Evolutionary conservation across 1,284 basidiomycete genomes (phyloP).

Genomic region (Anthracocystis setariae): DNA sequence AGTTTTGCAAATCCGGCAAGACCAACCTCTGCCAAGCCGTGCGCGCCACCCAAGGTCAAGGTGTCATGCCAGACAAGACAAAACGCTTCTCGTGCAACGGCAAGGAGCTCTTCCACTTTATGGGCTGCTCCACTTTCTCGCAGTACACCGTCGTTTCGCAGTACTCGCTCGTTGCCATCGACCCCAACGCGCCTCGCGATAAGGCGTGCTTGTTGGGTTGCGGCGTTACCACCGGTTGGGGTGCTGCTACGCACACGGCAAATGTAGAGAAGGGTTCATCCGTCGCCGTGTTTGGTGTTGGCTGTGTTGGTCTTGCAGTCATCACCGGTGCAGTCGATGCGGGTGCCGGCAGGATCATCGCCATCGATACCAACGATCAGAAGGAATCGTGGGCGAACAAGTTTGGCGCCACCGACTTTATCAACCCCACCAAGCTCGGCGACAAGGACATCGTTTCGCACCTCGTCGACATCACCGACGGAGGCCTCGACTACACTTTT

Average conservation of each 20-base stretch:
- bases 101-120: slow-evolving; percentile 89
- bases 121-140: slow-evolving; percentile 98
- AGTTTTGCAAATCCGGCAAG: slow-evolving; percentile 97
- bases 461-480: slow-evolving; percentile 92
- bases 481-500: slow-evolving; percentile 93
- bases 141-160: slow-evolving; percentile 99
- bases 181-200: slow-evolving; percentile 84
- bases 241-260: slow-evolving; percentile 77
- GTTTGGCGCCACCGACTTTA: slow-evolving; percentile 96
- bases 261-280: slow-evolving; percentile 73
- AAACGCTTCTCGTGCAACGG: slow-evolving; percentile 90
- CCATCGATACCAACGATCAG: slow-evolving; percentile 92
- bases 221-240: slow-evolving; percentile 97
- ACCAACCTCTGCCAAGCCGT: slow-evolving; percentile 80
- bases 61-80: slow-evolving; percentile 94
- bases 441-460: slow-evolving; percentile 79
- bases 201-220: slow-evolving; percentile 94
- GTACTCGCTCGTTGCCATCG: slow-evolving; percentile 92
- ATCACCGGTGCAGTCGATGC: slow-evolving; percentile 77
- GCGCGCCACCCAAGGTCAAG: slow-evolving; percentile 92
- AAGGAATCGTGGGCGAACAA: slow-evolving; percentile 80
- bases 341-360: slow-evolving; percentile 87
- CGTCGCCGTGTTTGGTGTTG: slow-evolving; percentile 94
- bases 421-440: slow-evolving; percentile 80
- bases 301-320: slow-evolving; percentile 94